Evolutionary conservation across 352 stramenopile species (phyloP), one percentile per base, ranked within the genome.

Genomic region (Phytophthora aleatoria): DNA sequence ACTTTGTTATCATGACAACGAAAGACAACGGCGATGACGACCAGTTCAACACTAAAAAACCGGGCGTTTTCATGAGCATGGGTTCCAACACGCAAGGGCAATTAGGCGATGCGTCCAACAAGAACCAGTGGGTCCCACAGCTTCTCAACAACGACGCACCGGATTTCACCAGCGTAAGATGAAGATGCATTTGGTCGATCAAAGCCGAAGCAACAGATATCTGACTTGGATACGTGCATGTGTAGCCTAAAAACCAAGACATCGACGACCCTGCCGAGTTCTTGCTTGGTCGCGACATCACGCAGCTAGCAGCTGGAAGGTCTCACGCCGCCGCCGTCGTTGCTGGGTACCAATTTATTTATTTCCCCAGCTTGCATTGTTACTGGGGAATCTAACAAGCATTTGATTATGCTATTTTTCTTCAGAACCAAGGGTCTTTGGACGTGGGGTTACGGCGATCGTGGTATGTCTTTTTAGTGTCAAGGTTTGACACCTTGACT

Each of bases 61-160:
- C 81, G 20, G 85, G 85, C 27, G 85, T 94, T 12, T 85, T 90
- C 52, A 91, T 94, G 83, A 85, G 76, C 39, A 90, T 94, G 83
- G 85, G 85, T 3, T 85, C 73, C 27, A 94, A 94, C 61, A 74
- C 67, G 2, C 78, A 94, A 47, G 83, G 73, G 1, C 85, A 94
- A 49, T 61, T 94, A 0, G 85, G 72, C 5, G 85, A 94, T 61
- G 83, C 70, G 24, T 82, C 76, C 0, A 72, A 72, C n/a, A 89
- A 89, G 53, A 92, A 94, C 64, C 85, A 94, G 58, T 94, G 85
- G 85, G 81, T 94, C 9, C 85, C 85, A 0, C 85, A 92, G 58
- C 68, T 87, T 2, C 61, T 94, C 10, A 94, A 94, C 64, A 90
- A 90, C 47, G 77, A 92, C 26, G 78, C 75, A 1, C 58, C 83